These are phyloP conservation scores for Panicum miliaceum DNA, from an alignment of 176 grass and related monocot genomes.

Conservation along the genomic window DNA sequence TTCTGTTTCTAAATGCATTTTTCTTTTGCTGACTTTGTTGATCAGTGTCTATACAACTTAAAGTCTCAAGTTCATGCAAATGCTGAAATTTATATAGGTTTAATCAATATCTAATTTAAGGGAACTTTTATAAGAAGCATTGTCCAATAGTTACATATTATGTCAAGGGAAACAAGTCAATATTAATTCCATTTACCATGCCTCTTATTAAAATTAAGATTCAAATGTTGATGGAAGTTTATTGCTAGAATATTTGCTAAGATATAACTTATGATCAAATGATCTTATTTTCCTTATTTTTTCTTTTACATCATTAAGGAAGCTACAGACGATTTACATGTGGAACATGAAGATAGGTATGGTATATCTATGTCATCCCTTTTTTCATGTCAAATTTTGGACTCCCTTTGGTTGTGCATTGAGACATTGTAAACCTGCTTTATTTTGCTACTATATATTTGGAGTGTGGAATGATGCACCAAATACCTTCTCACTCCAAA, in stretches of 20 bases:
- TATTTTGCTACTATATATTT: background rate
- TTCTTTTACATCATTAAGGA: conserved; percentile 6
- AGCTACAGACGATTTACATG: background rate
- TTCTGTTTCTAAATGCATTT: background rate
- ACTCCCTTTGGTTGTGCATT: background rate
- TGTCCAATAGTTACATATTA: background rate
- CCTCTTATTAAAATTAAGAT: background rate
- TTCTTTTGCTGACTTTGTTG: background rate
- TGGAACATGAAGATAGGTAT: conserved; percentile 18
- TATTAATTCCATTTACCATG: background rate
- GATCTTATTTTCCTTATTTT: conserved; percentile 10
- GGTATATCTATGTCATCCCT: background rate
- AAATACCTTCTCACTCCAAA: background rate
- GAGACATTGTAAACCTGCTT: background rate
- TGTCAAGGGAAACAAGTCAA: background rate
- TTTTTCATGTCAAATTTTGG: background rate
- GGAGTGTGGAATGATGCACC: background rate
- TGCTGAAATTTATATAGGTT: background rate
- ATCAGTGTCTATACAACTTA: background rate
- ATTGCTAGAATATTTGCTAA: background rate
- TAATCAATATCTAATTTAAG: background rate
- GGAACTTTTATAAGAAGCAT: background rate
- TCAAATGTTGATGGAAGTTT: background rate
- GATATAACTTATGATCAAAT: background rate
- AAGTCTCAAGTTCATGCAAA: background rate